Percentiles rank a stretch among this genome's conserved stretches.
These are phyloP conservation scores for Pseudozyma sp. DNA, from an alignment of 1,284 basidiomycete species.

Conservation along the genomic window DNA sequence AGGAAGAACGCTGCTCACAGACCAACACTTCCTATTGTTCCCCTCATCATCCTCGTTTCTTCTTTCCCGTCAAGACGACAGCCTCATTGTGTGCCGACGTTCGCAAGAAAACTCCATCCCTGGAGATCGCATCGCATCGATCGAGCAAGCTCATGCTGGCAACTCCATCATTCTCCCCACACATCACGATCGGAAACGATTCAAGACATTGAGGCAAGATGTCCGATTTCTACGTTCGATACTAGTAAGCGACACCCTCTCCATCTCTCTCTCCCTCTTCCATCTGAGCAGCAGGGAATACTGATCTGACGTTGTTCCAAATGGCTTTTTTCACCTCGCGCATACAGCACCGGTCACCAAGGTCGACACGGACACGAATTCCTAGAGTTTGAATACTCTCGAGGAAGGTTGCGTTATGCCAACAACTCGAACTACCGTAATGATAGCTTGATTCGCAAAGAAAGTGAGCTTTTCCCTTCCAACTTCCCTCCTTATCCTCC, in stretches of 20 bases:
- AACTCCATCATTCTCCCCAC: neutral
- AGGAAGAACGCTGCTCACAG: conserved; percentile 9
- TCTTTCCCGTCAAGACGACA: neutral
- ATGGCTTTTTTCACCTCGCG: neutral
- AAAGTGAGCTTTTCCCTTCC: conserved; percentile 76
- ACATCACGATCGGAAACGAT: neutral
- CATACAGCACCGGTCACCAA: conserved; percentile 62
- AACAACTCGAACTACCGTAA: conserved; percentile 99
- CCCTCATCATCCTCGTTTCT: neutral
- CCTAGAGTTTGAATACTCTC: conserved; percentile 96
- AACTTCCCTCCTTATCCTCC: neutral
- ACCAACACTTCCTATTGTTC: neutral
- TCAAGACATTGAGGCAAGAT: conserved; percentile 19
- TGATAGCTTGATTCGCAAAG: conserved; percentile 96
- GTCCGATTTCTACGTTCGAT: conserved; percentile 68
- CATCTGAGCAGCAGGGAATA: neutral
- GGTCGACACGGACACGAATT: conserved; percentile 73
- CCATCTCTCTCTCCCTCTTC: neutral
- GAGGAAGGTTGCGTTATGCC: conserved; percentile 94
- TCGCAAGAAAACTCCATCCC: neutral
- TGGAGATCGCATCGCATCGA: neutral
- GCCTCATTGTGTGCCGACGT: neutral
- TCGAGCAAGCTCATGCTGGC: neutral
- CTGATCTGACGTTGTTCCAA: neutral
- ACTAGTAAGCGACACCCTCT: conserved; percentile 57